A percentile compares a stretch with the other conserved stretches of the same genome.
These are phyloP conservation scores for Lactarius pseudohatsudake DNA, from an alignment of 768 basidiomycete species.

Conservation along the genomic window DNA sequence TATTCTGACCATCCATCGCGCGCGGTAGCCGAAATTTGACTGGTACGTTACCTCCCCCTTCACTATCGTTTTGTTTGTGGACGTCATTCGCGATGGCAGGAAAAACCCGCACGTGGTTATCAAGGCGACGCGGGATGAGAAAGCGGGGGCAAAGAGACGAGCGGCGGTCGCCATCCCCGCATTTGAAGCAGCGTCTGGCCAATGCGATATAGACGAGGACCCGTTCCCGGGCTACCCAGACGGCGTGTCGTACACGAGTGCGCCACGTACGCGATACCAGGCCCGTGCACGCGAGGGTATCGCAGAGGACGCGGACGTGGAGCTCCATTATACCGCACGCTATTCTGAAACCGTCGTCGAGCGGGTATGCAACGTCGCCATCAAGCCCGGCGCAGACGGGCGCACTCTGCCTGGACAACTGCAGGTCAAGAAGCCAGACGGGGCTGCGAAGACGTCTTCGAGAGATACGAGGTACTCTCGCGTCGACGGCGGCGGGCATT, in stretches of 20 bases:
- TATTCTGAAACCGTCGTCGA: slow-evolving; percentile 48
- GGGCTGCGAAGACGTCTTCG: too few species aligned
- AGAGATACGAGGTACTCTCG: slow-evolving; percentile 48
- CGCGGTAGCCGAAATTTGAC: slow-evolving; percentile 59
- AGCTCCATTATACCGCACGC: slow-evolving; percentile 56
- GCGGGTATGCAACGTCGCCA: slow-evolving; percentile 55
- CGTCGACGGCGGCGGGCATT: slow-evolving; percentile 50
- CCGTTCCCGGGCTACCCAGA: slow-evolving; percentile 48
- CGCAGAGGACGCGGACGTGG: slow-evolving; percentile 38
- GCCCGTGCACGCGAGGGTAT: slow-evolving; percentile 38
- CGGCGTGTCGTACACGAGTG: slow-evolving; percentile 42
- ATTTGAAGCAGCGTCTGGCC: slow-evolving; percentile 42
- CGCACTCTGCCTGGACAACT: slow-evolving; percentile 10
- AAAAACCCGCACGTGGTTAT: slow-evolving; percentile 50
- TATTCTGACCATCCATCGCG: not conserved
- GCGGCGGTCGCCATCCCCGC: slow-evolving; percentile 43
- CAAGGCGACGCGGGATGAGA: slow-evolving; percentile 38
- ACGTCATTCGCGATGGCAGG: not conserved
- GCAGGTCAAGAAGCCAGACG: not conserved
- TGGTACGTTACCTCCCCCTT: slow-evolving; percentile 44
- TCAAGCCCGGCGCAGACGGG: slow-evolving; percentile 49
- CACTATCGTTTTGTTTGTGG: too few species aligned
- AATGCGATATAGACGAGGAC: slow-evolving; percentile 16
- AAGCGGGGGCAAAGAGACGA: slow-evolving; percentile 39
- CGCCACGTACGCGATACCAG: slow-evolving; percentile 48